These are phyloP conservation scores for Discostella stelligeroides DNA, from an alignment of 108 stramenopile genomes.

Conservation along the genomic window DNA sequence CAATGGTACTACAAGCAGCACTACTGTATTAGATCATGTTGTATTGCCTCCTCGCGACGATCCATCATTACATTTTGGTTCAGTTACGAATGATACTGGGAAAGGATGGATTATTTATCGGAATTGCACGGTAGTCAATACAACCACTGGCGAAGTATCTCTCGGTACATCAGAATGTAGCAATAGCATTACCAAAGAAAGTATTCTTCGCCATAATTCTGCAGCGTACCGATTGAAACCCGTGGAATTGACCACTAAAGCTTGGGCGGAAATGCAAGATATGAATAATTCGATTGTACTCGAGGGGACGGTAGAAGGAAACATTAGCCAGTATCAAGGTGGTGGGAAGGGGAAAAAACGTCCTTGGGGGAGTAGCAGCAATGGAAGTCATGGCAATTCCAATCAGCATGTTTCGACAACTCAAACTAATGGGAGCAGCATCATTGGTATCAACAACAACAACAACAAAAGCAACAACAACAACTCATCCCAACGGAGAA, in stretches of 20 bases:
- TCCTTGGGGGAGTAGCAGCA: conserved; percentile 22
- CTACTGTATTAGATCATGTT: conserved; percentile 42
- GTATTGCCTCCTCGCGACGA: conserved; percentile 41
- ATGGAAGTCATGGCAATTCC: conserved; percentile 8
- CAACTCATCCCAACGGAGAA: conserved; percentile 28
- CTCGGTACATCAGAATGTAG: conserved; percentile 58
- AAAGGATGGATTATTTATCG: conserved; percentile 57
- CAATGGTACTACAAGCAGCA: background rate
- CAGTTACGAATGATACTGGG: conserved; percentile 26
- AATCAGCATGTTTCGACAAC: conserved; percentile 3
- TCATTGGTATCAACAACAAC: too few relatives aligned
- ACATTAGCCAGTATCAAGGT: conserved; percentile 71
- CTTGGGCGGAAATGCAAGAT: conserved; percentile 67
- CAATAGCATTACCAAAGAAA: background rate
- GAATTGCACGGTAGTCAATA: conserved; percentile 63
- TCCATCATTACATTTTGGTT: conserved; percentile 12
- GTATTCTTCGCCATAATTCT: background rate
- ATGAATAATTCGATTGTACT: conserved; percentile 85
- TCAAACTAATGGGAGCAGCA: background rate
- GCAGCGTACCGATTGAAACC: conserved; percentile 50
- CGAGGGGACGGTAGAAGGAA: conserved; percentile 60
- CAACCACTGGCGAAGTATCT: conserved; percentile 53
- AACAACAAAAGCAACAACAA: conserved; percentile 6
- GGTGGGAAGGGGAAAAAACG: conserved; percentile 87
- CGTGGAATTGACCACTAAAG: conserved; percentile 54